These are phyloP conservation scores for Cladorrhinum samala DNA, from an alignment of 495 filamentous ascomycete genomes.

Conservation along the genomic window DNA sequence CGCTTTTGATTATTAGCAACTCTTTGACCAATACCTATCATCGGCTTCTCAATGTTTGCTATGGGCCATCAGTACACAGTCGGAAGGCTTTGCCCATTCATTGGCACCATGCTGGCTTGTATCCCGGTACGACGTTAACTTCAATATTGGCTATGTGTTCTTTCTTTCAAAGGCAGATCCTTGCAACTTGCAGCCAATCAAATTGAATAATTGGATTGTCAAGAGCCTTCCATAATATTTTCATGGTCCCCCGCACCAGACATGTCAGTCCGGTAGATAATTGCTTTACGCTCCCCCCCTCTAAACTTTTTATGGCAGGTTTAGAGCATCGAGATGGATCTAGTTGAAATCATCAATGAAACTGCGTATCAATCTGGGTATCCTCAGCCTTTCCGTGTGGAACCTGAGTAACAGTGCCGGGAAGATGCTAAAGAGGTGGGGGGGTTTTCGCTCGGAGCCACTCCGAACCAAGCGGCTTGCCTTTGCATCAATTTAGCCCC, in stretches of 20 bases:
- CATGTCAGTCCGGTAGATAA: no score
- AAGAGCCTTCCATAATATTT: not conserved
- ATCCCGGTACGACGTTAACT: not conserved
- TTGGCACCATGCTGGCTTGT: no score
- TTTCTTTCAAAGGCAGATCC: not conserved
- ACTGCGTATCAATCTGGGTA: not conserved
- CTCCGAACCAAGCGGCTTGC: slow-evolving; percentile 11
- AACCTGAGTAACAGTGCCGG: slow-evolving; percentile 7
- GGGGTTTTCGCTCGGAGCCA: slow-evolving; percentile 1
- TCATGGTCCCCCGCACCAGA: not conserved
- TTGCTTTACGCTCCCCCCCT: no score
- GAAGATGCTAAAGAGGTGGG: not conserved
- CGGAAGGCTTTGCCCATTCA: no score
- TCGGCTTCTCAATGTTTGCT: no score
- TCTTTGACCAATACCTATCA: no score
- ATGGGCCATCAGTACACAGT: no score
- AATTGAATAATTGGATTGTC: not conserved
- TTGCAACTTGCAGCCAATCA: no score
- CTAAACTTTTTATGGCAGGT: no score
- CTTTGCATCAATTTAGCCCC: slow-evolving; percentile 28
- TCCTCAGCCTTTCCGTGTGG: slow-evolving; percentile 3
- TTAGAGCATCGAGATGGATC: no score
- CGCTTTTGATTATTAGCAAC: no score
- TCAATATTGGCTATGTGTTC: not conserved
- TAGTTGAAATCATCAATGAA: not conserved